Conservation (phyloP, 306 rosid species). For the Prunus persica region Prunus_persica_NCBIv2 NC_034010.1:22697501-22698000, state of each 20-base stretch:
- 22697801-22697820: background rate
- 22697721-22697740: background rate
- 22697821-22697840: slow-evolving; percentile 9
- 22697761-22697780: background rate
- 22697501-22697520: background rate
- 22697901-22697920: slow-evolving; percentile 8
- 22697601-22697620: background rate
- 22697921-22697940: slow-evolving; percentile 12
- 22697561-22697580: background rate
- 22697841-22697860: slow-evolving; percentile 5
- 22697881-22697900: background rate
- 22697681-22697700: background rate
- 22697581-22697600: background rate
- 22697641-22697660: background rate
- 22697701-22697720: background rate
- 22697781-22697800: background rate
- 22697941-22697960: background rate
- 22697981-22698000: slow-evolving; percentile 38
- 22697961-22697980: slow-evolving; percentile 15
- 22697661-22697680: background rate
- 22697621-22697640: background rate
- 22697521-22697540: background rate
- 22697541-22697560: background rate
- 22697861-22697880: slow-evolving; percentile 9
- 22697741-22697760: background rate